Evolutionary conservation across 2,329 filamentous ascomycete genomes (phyloP).

Genomic region (Pseudogymnoascus verrucosus): DNA sequence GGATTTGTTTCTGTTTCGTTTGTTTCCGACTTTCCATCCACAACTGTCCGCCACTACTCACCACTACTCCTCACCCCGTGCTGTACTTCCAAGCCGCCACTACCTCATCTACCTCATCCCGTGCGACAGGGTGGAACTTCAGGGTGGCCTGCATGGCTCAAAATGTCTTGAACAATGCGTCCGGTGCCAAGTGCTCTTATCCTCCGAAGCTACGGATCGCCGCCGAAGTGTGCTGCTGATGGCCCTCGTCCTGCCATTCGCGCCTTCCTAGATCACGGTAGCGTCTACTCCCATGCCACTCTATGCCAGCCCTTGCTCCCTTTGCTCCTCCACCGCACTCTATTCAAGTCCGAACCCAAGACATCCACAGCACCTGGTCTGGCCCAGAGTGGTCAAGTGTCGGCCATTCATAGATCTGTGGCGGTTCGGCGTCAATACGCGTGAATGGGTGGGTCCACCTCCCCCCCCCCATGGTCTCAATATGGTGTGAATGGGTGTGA

Average conservation of each 20-base stretch:
- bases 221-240: conserved; percentile 2
- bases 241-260: not conserved
- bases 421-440: conserved; percentile 1
- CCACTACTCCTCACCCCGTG: not conserved
- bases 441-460: not conserved
- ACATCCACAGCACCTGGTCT: not conserved
- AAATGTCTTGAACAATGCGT: conserved; percentile 3
- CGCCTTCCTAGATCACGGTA: conserved; percentile 4
- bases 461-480: not conserved
- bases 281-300: not conserved
- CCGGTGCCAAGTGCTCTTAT: not conserved
- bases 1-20: conserved; percentile 3
- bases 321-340: not conserved
- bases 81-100: not conserved
- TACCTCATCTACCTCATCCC: not conserved
- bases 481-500: not conserved
- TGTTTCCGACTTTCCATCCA: not conserved
- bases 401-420: conserved; percentile 5
- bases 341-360: not conserved
- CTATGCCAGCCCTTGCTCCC: not conserved
- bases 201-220: not conserved
- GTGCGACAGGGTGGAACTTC: not conserved
- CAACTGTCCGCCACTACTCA: not conserved
- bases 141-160: not conserved
- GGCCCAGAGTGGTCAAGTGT: conserved; percentile 2